Evolutionary conservation across 2,329 filamentous ascomycete species (phyloP).

Genomic region (Trichophyton schoenleinii): DNA sequence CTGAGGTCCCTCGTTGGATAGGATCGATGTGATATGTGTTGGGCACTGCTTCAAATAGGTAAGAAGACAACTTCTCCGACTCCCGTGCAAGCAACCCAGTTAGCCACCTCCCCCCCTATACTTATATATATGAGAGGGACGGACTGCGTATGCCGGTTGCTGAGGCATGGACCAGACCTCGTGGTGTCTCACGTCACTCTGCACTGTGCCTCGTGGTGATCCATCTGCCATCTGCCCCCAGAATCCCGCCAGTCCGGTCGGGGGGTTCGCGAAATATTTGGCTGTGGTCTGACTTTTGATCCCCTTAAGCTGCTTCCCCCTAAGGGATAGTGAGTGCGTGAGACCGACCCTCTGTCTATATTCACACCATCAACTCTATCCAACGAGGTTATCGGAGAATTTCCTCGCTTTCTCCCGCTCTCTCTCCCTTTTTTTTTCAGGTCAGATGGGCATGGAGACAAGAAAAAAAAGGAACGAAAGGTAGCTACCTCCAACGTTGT

Average conservation of each 20-base stretch:
- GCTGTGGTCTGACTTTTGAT: too few species aligned
- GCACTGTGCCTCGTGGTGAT: neutral
- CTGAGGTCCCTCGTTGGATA: neutral
- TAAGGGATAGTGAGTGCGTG: too few species aligned
- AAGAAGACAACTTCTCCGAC: neutral
- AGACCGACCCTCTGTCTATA: too few species aligned
- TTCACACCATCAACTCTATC: neutral
- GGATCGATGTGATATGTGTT: neutral
- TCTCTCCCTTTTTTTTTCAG: neutral
- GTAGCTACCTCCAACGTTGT: neutral
- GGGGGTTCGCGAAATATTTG: neutral
- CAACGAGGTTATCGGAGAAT: neutral
- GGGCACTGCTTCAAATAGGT: neutral
- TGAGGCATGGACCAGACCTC: neutral
- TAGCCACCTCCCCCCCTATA: neutral
- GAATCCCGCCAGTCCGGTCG: neutral
- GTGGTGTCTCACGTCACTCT: conserved; percentile 2
- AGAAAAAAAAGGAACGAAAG: neutral
- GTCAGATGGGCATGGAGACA: neutral
- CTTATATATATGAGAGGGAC: neutral
- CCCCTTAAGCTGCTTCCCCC: too few species aligned
- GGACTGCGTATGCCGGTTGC: neutral
- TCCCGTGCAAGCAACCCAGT: neutral
- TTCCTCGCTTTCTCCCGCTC: neutral
- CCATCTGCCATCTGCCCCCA: neutral